phyloP scores from a whole-genome alignment of 179 eudicot species.

The Beta lomatogona region DNA sequence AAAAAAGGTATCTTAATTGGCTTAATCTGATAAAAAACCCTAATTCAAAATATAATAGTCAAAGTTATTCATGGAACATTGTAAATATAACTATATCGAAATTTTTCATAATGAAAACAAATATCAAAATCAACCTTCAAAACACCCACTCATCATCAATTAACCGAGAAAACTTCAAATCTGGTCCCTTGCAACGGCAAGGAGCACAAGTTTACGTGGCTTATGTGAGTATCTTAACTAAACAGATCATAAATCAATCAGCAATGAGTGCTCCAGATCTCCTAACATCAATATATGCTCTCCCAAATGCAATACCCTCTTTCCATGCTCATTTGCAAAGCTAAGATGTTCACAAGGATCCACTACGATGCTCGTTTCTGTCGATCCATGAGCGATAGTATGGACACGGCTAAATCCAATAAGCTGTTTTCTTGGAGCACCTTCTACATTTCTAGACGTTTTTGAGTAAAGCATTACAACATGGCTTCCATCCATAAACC shows the following conservation, averaged over 20 bases:
- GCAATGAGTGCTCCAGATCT: constrained; percentile 53
- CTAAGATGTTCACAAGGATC: constrained; percentile 85
- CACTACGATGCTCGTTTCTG: constrained; percentile 42
- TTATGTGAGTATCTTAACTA: not conserved
- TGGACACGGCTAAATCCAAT: constrained; percentile 76
- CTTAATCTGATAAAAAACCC: too few relatives aligned
- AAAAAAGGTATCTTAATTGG: too few relatives aligned
- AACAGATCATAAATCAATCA: constrained; percentile 36
- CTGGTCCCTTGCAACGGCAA: too few relatives aligned
- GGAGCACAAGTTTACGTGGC: too few relatives aligned
- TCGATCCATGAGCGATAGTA: constrained; percentile 34
- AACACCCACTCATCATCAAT: too few relatives aligned
- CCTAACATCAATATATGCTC: constrained; percentile 58
- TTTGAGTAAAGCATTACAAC: constrained; percentile 68
- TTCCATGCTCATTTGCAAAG: constrained; percentile 67
- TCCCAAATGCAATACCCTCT: constrained; percentile 64
- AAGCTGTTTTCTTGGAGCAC: constrained; percentile 69
- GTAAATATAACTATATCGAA: too few relatives aligned
- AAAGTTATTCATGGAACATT: too few relatives aligned
- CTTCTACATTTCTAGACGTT: constrained; percentile 33
- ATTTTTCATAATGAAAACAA: too few relatives aligned
- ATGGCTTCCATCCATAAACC: constrained; percentile 66
- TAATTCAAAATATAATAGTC: too few relatives aligned
- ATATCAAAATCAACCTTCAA: too few relatives aligned
- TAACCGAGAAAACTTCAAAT: too few relatives aligned